Conservation (phyloP, 2,329 filamentous ascomycete genomes). For the Triangularia setosa region DNA sequence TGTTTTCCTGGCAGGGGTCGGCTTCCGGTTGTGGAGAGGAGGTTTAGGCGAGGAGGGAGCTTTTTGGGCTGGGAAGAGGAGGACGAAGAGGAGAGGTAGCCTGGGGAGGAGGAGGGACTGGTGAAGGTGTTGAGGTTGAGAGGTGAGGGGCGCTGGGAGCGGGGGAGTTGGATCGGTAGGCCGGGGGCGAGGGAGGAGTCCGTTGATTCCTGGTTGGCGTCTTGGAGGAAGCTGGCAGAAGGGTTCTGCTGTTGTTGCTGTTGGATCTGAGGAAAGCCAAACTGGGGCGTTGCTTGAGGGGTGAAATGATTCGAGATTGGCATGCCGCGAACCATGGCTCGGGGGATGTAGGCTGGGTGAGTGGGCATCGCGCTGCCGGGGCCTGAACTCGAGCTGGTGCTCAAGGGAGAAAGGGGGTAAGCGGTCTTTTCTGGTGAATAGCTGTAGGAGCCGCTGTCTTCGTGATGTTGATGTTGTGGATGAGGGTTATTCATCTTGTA, state of each 20-base stretch:
- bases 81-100: background rate
- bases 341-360: slow-evolving; percentile 48
- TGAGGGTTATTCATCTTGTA: slow-evolving; percentile 27
- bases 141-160: background rate
- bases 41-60: slow-evolving; percentile 5
- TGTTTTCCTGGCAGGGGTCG: slow-evolving; percentile 17
- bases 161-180: background rate
- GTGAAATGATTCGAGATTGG: slow-evolving; percentile 13
- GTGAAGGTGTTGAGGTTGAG: background rate
- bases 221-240: background rate
- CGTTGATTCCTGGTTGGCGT: background rate
- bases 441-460: slow-evolving; percentile 12
- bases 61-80: background rate
- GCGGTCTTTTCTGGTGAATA: slow-evolving; percentile 19
- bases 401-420: slow-evolving; percentile 16
- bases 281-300: slow-evolving; percentile 4
- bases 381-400: slow-evolving; percentile 12
- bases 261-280: background rate
- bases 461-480: slow-evolving; percentile 12
- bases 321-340: slow-evolving; percentile 27
- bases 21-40: slow-evolving; percentile 3
- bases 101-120: background rate
- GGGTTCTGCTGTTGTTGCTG: slow-evolving; percentile 5
- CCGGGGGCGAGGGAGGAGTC: background rate
- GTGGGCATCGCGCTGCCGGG: slow-evolving; percentile 36